phyloP scores from a whole-genome alignment of 306 rosid species.

The Rosa chinensis region DNA sequence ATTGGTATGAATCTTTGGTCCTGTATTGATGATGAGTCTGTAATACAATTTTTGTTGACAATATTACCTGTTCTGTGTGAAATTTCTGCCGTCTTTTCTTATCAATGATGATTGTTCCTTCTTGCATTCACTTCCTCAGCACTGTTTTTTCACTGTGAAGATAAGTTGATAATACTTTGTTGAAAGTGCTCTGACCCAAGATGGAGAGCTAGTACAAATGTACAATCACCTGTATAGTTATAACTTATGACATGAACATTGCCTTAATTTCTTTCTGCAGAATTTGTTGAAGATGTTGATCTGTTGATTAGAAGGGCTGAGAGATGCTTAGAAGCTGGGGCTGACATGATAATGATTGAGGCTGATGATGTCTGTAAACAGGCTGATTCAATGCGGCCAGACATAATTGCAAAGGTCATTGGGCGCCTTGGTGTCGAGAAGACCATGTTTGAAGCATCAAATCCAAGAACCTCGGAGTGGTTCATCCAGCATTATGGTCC shows the following conservation, averaged over 20 bases:
- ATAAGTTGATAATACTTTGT: background rate
- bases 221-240: background rate
- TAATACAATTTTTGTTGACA: background rate
- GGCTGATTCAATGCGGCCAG: conserved; percentile 63
- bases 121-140: background rate
- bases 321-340: conserved; percentile 96
- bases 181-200: background rate
- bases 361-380: conserved; percentile 70
- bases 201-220: background rate
- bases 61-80: background rate
- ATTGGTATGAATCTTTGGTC: background rate
- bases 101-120: background rate
- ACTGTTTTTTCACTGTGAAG: background rate
- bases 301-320: conserved; percentile 83
- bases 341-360: conserved; percentile 88
- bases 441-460: conserved; percentile 92
- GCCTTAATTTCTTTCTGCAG: conserved; percentile 37
- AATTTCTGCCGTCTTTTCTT: background rate
- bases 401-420: conserved; percentile 74
- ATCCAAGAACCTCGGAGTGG: conserved; percentile 82
- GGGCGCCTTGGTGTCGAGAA: conserved; percentile 94
- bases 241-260: background rate
- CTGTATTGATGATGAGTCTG: background rate
- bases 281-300: conserved; percentile 83
- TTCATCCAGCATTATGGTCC: conserved; percentile 84